Evolutionary conservation across 331 rosid genomes (phyloP).

Genomic region (Quercus lobata): DNA sequence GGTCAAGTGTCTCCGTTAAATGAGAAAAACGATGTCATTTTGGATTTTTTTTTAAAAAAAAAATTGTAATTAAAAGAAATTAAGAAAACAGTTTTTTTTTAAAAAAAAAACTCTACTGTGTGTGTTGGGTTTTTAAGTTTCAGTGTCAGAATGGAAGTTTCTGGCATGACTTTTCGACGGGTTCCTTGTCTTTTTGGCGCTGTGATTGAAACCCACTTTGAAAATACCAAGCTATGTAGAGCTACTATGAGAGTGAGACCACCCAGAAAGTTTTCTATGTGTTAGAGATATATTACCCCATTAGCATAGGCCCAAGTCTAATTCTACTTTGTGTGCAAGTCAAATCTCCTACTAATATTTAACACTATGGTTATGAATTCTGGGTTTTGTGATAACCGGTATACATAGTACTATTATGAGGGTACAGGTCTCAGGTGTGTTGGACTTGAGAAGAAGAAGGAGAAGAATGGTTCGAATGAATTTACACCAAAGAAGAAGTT

Average conservation of each 20-base stretch:
- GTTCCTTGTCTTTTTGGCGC: slow-evolving; percentile 14
- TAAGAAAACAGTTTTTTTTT: too few species aligned
- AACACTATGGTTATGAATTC: slow-evolving; percentile 4
- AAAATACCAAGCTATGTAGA: neutral
- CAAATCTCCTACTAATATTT: too few species aligned
- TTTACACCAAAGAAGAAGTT: slow-evolving; percentile 45
- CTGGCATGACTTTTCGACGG: slow-evolving; percentile 51
- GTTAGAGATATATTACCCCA: too few species aligned
- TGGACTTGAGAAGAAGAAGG: slow-evolving; percentile 29
- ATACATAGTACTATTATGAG: slow-evolving; percentile 40
- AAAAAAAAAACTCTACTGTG: too few species aligned
- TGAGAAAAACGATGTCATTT: too few species aligned
- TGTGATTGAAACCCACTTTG: neutral
- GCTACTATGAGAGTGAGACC: neutral
- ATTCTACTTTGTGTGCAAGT: too few species aligned
- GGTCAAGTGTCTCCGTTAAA: too few species aligned
- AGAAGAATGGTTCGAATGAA: slow-evolving; percentile 2
- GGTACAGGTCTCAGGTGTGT: slow-evolving; percentile 23
- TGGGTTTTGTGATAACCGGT: slow-evolving; percentile 55
- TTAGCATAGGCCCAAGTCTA: too few species aligned
- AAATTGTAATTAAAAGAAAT: too few species aligned
- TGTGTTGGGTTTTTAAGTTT: neutral
- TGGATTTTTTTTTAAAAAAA: too few species aligned
- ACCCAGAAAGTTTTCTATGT: neutral
- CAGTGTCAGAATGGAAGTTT: slow-evolving; percentile 40